Conservation (phyloP, 2,329 filamentous ascomycete genomes). For the Aureobasidium sp. region DNA sequence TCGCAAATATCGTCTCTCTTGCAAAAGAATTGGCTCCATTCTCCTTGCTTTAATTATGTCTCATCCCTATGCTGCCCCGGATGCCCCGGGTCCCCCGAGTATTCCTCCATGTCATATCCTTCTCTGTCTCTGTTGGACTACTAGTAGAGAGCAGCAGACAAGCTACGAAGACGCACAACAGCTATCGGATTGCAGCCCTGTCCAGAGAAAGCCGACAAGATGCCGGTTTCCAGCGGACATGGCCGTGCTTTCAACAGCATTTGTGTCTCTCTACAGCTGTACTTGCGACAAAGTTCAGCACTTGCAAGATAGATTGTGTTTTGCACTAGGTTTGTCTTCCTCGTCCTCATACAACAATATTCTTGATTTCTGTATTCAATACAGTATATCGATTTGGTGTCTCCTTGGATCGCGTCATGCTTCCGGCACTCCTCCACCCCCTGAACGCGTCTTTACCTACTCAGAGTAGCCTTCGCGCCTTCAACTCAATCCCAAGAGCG, state of each 20-base stretch:
- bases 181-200: no score
- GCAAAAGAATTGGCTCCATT: not conserved
- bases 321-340: not conserved
- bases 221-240: no score
- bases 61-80: not conserved
- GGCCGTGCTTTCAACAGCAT: no score
- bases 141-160: not conserved
- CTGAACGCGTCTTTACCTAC: not conserved
- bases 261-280: no score
- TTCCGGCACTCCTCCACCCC: not conserved
- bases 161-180: not conserved
- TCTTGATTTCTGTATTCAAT: not conserved
- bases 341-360: not conserved
- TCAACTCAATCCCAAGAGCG: not conserved
- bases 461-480: not conserved
- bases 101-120: not conserved
- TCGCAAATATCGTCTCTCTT: not conserved
- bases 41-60: conserved; percentile 1
- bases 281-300: no score
- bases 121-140: not conserved
- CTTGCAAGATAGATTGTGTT: no score
- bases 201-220: no score
- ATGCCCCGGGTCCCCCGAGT: not conserved
- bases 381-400: not conserved
- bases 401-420: not conserved